These are phyloP conservation scores for Ceratocystis cubensis DNA, from an alignment of 2,329 filamentous ascomycete species.

Conservation along the genomic window DNA sequence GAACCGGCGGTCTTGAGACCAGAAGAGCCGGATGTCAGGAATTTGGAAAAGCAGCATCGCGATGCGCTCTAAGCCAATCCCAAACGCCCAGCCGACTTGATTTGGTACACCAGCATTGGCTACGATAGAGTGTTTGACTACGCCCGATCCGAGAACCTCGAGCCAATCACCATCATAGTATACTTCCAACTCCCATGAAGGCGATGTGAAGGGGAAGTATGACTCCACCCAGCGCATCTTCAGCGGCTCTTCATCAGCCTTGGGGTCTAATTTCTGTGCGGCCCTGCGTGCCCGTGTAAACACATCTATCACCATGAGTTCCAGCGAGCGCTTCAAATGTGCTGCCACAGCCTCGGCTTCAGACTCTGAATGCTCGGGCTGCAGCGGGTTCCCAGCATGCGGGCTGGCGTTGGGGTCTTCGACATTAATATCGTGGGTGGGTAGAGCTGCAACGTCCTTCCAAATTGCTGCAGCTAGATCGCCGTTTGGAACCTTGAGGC, in stretches of 20 bases:
- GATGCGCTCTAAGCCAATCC: conserved; percentile 83
- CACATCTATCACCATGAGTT: conserved; percentile 79
- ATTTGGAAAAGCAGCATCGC: conserved; percentile 97
- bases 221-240: conserved; percentile 90
- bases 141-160: conserved; percentile 84
- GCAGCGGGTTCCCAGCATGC: conserved; percentile 71
- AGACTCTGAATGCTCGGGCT: conserved; percentile 57
- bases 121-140: conserved; percentile 73
- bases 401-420: conserved; percentile 72
- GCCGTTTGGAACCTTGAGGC: conserved; percentile 40
- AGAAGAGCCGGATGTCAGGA: conserved; percentile 92
- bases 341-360: conserved; percentile 73
- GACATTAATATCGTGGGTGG: conserved; percentile 61
- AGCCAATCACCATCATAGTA: conserved; percentile 93
- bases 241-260: conserved; percentile 55
- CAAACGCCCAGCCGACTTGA: conserved; percentile 88
- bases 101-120: conserved; percentile 61
- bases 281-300: conserved; percentile 66
- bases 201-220: conserved; percentile 94
- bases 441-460: conserved; percentile 57
- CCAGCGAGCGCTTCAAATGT: conserved; percentile 80
- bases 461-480: conserved; percentile 54
- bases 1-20: conserved; percentile 77
- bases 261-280: conserved; percentile 53
- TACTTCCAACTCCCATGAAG: conserved; percentile 92